phyloP scores from a whole-genome alignment of 257 asterid genomes.

The Vinca minor region DNA sequence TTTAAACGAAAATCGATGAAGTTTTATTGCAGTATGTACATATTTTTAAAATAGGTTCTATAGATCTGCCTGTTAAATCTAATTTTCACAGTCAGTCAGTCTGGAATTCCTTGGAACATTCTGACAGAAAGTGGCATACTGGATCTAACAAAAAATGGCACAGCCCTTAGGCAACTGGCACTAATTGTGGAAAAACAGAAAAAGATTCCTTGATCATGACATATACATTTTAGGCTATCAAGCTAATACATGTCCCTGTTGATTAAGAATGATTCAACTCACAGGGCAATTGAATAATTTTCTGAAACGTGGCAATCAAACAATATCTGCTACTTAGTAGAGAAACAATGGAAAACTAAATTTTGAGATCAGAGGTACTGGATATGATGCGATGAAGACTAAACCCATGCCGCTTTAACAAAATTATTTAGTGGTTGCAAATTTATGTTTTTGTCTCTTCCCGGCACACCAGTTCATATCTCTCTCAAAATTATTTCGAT shows the following conservation, averaged over 20 bases:
- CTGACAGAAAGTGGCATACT: neutral
- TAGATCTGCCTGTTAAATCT: neutral
- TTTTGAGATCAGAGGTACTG: neutral
- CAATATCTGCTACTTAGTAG: neutral
- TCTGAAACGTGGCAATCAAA: neutral
- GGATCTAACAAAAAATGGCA: slow-evolving; percentile 6
- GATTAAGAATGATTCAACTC: neutral
- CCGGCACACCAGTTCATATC: neutral
- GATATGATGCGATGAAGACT: slow-evolving; percentile 2
- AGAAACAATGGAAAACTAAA: neutral
- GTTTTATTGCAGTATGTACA: neutral
- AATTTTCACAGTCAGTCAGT: neutral
- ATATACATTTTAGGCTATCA: neutral
- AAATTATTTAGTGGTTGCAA: neutral
- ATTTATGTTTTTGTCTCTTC: neutral
- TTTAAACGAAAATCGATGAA: neutral
- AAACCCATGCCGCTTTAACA: neutral
- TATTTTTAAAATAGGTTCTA: neutral
- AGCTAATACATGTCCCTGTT: neutral
- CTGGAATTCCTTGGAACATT: too few relatives aligned
- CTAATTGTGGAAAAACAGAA: neutral
- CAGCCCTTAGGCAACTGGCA: neutral
- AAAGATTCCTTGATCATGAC: neutral
- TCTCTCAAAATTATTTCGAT: neutral
- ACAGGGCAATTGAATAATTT: neutral